These are phyloP conservation scores for Fomitopsis pulvina DNA, from an alignment of 768 basidiomycete species.

Conservation along the genomic window DNA sequence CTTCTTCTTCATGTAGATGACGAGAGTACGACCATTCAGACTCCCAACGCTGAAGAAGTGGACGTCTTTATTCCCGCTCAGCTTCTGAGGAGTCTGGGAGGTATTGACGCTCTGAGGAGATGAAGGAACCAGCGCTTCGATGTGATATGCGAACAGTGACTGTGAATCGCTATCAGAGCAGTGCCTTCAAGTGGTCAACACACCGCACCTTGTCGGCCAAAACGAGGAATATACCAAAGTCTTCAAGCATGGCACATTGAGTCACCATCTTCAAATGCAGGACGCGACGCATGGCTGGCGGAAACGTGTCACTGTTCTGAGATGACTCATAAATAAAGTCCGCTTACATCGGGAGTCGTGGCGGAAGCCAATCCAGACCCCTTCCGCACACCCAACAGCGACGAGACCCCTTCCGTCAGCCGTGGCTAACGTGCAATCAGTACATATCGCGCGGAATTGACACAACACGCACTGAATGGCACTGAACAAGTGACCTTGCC, in stretches of 20 bases:
- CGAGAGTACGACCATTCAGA: conserved; percentile 79
- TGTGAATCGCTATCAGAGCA: conserved; percentile 20
- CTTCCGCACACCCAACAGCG: conserved; percentile 91
- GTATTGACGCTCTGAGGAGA: conserved; percentile 60
- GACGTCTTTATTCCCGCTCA: conserved; percentile 87
- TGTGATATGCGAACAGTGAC: conserved; percentile 90
- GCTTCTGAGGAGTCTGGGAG: conserved; percentile 80
- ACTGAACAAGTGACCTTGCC: conserved; percentile 94
- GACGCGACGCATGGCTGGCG: conserved; percentile 82
- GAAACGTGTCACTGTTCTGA: not conserved
- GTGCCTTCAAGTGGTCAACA: not conserved
- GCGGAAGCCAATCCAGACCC: conserved; percentile 92
- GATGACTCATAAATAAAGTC: conserved; percentile 2
- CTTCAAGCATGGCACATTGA: conserved; percentile 92
- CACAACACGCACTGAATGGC: conserved; percentile 66
- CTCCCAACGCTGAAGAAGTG: conserved; percentile 94
- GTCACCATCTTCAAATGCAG: conserved; percentile 91
- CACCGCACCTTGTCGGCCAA: conserved; percentile 75
- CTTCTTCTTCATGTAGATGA: conserved; percentile 96
- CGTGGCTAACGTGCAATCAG: conserved; percentile 45
- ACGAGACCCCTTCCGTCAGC: conserved; percentile 81
- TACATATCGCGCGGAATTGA: not conserved
- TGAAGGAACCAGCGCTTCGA: conserved; percentile 93
- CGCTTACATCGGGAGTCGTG: conserved; percentile 78
- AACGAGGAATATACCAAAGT: conserved; percentile 95